A percentile compares a stretch with the other conserved stretches of the same genome.
phyloP scores from a whole-genome alignment of 495 filamentous ascomycete species.

The Lichina pygmaea region DNA sequence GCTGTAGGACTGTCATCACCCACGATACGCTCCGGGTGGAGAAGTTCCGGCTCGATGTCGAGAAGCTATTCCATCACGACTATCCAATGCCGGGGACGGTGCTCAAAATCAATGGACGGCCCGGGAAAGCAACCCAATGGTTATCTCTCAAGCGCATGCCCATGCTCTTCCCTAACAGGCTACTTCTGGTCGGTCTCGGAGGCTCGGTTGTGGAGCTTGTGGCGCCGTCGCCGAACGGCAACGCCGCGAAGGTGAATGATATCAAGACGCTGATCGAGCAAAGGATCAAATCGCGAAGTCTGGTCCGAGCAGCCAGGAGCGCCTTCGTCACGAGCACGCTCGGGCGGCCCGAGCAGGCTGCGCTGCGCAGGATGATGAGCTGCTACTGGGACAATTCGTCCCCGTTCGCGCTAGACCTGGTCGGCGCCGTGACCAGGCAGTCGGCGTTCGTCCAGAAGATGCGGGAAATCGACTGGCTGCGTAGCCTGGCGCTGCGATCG shows the following conservation, averaged over 20 bases:
- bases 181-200: constrained; percentile 12
- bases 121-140: no score
- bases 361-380: constrained; percentile 47
- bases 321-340: neutral
- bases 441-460: constrained; percentile 63
- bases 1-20: constrained; percentile 22
- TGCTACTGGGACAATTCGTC: constrained; percentile 56
- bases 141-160: no score
- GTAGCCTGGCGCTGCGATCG: constrained; percentile 28
- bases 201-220: no score
- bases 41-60: constrained; percentile 29
- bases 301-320: constrained; percentile 11
- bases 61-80: constrained; percentile 14
- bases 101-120: constrained; percentile 13
- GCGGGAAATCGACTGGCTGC: constrained; percentile 52
- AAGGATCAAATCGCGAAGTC: constrained; percentile 8
- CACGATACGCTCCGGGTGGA: constrained; percentile 25
- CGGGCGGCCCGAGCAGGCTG: constrained; percentile 16
- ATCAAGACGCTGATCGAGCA: constrained; percentile 18
- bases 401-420: constrained; percentile 44
- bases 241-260: constrained; percentile 14
- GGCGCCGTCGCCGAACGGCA: no score
- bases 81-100: constrained; percentile 41
- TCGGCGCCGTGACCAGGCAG: constrained; percentile 58
- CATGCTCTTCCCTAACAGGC: constrained; percentile 31